A percentile compares a stretch with the other conserved stretches of the same genome.
Evolutionary conservation across 2,329 filamentous ascomycete genomes (phyloP).

Genomic region (Diplodia seriata): DNA sequence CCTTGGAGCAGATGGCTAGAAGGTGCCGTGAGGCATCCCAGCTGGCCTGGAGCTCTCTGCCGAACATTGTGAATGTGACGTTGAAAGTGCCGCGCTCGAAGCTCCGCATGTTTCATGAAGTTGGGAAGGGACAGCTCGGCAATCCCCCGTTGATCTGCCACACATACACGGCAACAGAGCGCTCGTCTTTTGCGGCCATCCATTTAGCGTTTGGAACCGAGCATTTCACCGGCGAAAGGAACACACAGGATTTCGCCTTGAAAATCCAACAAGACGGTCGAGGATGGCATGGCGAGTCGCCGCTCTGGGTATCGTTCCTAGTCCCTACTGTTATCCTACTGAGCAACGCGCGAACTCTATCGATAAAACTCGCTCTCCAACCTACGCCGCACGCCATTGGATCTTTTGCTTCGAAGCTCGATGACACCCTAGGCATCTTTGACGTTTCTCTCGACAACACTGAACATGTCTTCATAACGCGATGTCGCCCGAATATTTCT

Average conservation of each 20-base stretch:
- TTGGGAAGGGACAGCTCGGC: slow-evolving; percentile 21
- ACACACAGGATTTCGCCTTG: slow-evolving; percentile 32
- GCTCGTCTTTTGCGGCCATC: slow-evolving; percentile 32
- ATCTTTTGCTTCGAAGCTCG: slow-evolving; percentile 15
- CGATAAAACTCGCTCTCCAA: slow-evolving; percentile 32
- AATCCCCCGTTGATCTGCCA: slow-evolving; percentile 32
- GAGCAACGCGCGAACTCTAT: not conserved
- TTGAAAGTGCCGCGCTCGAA: slow-evolving; percentile 34
- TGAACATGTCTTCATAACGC: slow-evolving; percentile 40
- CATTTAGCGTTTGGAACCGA: slow-evolving; percentile 35
- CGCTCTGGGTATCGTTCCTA: slow-evolving; percentile 35
- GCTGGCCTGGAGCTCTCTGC: slow-evolving; percentile 36
- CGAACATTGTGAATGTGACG: slow-evolving; percentile 35
- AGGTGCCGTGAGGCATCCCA: slow-evolving; percentile 25
- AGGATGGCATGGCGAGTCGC: slow-evolving; percentile 32
- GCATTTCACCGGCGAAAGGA: slow-evolving; percentile 30
- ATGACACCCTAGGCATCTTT: slow-evolving; percentile 29
- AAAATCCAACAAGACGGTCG: slow-evolving; percentile 32
- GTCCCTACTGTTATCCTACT: slow-evolving; percentile 31
- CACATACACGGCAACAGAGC: slow-evolving; percentile 32
- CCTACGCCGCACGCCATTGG: slow-evolving; percentile 23
- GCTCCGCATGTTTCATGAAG: slow-evolving; percentile 32
- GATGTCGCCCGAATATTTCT: slow-evolving; percentile 25
- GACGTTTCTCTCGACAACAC: slow-evolving; percentile 28
- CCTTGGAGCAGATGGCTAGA: not conserved